Evolutionary conservation across 768 basidiomycete genomes (phyloP).

Genomic region (Hydnum rufescens): DNA sequence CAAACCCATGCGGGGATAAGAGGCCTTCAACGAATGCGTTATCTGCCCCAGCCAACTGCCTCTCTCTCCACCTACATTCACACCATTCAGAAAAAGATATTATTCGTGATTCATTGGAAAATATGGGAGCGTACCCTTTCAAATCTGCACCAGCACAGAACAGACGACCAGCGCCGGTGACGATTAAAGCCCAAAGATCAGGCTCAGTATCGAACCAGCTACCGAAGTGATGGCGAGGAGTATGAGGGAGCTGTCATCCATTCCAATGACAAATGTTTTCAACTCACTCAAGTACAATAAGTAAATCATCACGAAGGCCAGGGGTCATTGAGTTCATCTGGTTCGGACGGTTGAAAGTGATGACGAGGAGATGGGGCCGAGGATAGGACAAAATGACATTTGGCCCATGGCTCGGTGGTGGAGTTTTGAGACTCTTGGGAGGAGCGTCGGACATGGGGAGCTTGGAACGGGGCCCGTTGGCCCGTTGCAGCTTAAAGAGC

Average conservation of each 20-base stretch:
- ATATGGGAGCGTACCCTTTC: slow-evolving; percentile 31
- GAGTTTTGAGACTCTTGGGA: neutral
- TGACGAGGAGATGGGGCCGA: slow-evolving; percentile 29
- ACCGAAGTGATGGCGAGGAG: slow-evolving; percentile 26
- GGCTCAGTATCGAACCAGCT: slow-evolving; percentile 61
- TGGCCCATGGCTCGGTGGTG: neutral
- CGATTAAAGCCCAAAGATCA: slow-evolving; percentile 48
- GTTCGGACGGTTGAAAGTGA: slow-evolving; percentile 48
- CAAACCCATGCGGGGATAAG: slow-evolving; percentile 39
- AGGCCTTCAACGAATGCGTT: slow-evolving; percentile 25
- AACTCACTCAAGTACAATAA: neutral
- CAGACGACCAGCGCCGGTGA: slow-evolving; percentile 50
- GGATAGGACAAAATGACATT: slow-evolving; percentile 17
- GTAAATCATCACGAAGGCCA: slow-evolving; percentile 33
- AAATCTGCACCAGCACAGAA: slow-evolving; percentile 74
- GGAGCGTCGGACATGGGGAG: no score
- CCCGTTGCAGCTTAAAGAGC: no score
- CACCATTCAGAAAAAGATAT: neutral
- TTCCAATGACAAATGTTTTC: no score
- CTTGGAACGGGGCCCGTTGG: no score
- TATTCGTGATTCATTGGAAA: neutral
- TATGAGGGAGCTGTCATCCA: no score
- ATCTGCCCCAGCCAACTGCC: slow-evolving; percentile 23
- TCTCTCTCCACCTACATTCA: slow-evolving; percentile 35
- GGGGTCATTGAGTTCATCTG: slow-evolving; percentile 56